Percentiles rank a stretch among this genome's conserved stretches.
Conservation (phyloP, 2,329 filamentous ascomycete genomes). For the Colletotrichum sp. region DNA sequence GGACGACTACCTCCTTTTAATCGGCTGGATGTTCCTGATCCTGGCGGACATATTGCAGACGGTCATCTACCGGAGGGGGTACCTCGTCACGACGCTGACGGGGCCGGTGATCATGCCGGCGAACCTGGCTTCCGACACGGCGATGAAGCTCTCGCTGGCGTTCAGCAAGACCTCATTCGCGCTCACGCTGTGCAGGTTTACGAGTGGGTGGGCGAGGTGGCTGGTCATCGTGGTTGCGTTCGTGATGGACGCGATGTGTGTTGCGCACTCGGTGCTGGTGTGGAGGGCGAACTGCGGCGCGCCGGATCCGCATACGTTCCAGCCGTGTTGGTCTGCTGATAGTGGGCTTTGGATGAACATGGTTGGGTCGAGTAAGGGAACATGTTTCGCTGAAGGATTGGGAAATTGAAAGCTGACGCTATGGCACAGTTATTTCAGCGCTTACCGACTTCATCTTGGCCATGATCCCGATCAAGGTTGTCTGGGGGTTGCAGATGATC, state of each 20-base stretch:
- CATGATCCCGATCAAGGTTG: conserved; percentile 31
- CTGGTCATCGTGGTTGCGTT: conserved; percentile 30
- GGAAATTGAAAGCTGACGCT: not conserved
- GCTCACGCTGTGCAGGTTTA: conserved; percentile 42
- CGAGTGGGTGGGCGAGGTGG: conserved; percentile 43
- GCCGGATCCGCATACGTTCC: not conserved
- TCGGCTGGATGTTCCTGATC: conserved; percentile 36
- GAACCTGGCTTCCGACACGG: conserved; percentile 41
- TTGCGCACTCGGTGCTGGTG: not conserved
- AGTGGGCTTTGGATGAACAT: not conserved
- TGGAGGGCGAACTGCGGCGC: not conserved
- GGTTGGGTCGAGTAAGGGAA: not conserved
- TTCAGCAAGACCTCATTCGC: conserved; percentile 40
- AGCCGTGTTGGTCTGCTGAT: not conserved
- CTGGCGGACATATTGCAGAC: not conserved
- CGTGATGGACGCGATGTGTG: not conserved
- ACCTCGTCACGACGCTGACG: conserved; percentile 27
- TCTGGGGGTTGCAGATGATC: conserved; percentile 33
- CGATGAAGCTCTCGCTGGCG: conserved; percentile 35
- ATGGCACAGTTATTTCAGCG: not conserved
- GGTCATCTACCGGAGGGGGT: not conserved
- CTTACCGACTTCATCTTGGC: conserved; percentile 31
- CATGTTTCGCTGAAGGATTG: not conserved
- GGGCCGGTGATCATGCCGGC: conserved; percentile 57
- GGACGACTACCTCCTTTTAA: conserved; percentile 38